A percentile compares a stretch with the other conserved stretches of the same genome.
phyloP scores from a whole-genome alignment of 345 rosid genomes.

The Carallia brachiata region DNA sequence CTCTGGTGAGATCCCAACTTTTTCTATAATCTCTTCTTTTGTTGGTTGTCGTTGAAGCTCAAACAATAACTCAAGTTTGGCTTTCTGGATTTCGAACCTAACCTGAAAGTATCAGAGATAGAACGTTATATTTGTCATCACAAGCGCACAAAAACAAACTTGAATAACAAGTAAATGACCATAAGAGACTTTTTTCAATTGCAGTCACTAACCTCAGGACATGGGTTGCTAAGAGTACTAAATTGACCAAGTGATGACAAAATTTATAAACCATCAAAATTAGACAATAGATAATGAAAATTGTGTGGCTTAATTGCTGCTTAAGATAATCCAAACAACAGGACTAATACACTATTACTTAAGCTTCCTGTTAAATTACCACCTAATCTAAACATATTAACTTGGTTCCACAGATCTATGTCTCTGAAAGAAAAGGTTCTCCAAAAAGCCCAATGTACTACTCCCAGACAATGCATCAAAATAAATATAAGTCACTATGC shows the following conservation, averaged over 20 bases:
- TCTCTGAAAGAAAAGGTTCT: neutral
- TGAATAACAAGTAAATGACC: too few relatives aligned
- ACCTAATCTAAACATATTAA: neutral
- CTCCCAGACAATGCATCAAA: neutral
- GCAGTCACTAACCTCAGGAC: neutral
- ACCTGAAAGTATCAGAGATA: conserved; percentile 46
- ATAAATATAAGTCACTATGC: conserved; percentile 1
- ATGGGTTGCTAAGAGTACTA: too few relatives aligned
- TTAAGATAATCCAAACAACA: neutral
- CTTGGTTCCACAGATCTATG: neutral
- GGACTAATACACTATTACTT: too few relatives aligned
- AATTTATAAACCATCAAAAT: neutral
- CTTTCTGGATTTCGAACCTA: conserved; percentile 67
- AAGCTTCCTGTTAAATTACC: neutral
- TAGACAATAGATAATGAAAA: neutral
- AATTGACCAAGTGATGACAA: too few relatives aligned
- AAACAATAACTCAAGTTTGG: conserved; percentile 60
- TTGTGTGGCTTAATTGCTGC: neutral
- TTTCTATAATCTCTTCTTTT: conserved; percentile 60
- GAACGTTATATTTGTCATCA: conserved; percentile 1
- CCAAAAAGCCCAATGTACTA: neutral
- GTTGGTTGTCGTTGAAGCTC: conserved; percentile 69
- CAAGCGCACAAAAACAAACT: neutral
- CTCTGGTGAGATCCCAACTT: conserved; percentile 68
- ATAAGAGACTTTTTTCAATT: neutral